Conservation (phyloP, 2,329 filamentous ascomycete genomes). For the Sporothrix pallida region DNA sequence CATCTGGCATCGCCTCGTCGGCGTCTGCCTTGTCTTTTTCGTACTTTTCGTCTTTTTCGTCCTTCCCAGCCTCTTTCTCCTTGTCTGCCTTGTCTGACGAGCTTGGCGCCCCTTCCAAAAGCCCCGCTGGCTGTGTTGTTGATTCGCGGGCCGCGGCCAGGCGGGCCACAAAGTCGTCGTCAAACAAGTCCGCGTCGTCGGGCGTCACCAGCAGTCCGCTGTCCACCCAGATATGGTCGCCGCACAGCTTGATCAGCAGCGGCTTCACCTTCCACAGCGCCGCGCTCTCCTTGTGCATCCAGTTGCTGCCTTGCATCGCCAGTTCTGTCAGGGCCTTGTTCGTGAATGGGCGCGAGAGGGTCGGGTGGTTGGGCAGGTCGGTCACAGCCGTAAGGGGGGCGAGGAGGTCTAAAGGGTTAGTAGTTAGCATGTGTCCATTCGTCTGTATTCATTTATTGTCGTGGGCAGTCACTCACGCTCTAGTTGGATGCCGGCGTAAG, state of each 20-base stretch:
- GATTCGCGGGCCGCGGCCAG: constrained; percentile 26
- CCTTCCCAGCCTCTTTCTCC: neutral
- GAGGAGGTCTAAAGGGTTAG: constrained; percentile 63
- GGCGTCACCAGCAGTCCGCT: constrained; percentile 63
- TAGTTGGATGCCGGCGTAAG: constrained; percentile 73
- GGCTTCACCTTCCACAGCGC: constrained; percentile 77
- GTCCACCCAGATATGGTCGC: constrained; percentile 73
- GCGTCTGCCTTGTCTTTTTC: neutral
- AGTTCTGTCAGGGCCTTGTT: constrained; percentile 76
- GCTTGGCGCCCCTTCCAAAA: neutral
- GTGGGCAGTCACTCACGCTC: constrained; percentile 62
- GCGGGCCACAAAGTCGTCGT: constrained; percentile 53
- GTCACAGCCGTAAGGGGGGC: constrained; percentile 76
- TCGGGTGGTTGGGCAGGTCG: constrained; percentile 75
- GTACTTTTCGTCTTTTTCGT: neutral
- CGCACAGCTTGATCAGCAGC: constrained; percentile 73
- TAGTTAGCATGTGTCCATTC: neutral
- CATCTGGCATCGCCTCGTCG: constrained; percentile 17
- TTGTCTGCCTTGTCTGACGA: neutral
- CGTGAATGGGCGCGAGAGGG: constrained; percentile 74
- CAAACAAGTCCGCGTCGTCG: constrained; percentile 62
- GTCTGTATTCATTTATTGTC: neutral
- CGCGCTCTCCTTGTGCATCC: constrained; percentile 76
- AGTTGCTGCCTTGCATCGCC: constrained; percentile 69
- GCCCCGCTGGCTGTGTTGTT: neutral